Evolutionary conservation across 1,284 basidiomycete genomes (phyloP).

Genomic region (Irpex sp.): DNA sequence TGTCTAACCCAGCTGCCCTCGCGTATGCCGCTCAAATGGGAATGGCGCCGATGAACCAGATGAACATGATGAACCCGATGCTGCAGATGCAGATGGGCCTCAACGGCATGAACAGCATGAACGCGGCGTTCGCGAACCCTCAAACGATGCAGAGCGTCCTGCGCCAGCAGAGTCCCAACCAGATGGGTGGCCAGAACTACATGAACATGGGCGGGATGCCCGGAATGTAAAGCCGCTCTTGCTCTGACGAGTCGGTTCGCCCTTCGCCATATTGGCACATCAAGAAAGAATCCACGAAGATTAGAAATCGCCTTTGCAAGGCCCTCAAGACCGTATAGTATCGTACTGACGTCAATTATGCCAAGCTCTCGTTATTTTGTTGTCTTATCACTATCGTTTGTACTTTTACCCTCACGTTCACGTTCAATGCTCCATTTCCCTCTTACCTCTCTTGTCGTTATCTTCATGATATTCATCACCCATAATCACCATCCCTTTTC

Average conservation of each 20-base stretch:
- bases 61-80: slow-evolving; percentile 47
- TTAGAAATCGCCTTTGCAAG: slow-evolving; percentile 6
- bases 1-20: slow-evolving; percentile 49
- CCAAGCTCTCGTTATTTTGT: slow-evolving; percentile 2
- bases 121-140: slow-evolving; percentile 48
- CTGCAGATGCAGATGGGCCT: slow-evolving; percentile 65
- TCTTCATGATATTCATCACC: slow-evolving; percentile 2
- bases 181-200: slow-evolving; percentile 49
- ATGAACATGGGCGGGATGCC: slow-evolving; percentile 47
- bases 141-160: slow-evolving; percentile 81
- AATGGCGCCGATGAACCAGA: slow-evolving; percentile 46
- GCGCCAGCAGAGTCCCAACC: slow-evolving; percentile 71
- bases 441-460: background rate
- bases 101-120: slow-evolving; percentile 38
- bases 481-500: slow-evolving; percentile 5
- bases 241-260: background rate
- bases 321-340: slow-evolving; percentile 9
- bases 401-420: slow-evolving; percentile 4
- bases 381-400: slow-evolving; percentile 4
- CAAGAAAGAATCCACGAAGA: background rate
- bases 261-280: background rate
- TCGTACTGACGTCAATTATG: slow-evolving; percentile 7
- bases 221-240: slow-evolving; percentile 22
- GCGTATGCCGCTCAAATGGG: slow-evolving; percentile 44
- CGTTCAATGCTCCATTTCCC: slow-evolving; percentile 8